Evolutionary conservation across 495 filamentous ascomycete species (phyloP), one percentile per base, ranked within the genome.

Genomic region (Cudoniella acicularis): DNA sequence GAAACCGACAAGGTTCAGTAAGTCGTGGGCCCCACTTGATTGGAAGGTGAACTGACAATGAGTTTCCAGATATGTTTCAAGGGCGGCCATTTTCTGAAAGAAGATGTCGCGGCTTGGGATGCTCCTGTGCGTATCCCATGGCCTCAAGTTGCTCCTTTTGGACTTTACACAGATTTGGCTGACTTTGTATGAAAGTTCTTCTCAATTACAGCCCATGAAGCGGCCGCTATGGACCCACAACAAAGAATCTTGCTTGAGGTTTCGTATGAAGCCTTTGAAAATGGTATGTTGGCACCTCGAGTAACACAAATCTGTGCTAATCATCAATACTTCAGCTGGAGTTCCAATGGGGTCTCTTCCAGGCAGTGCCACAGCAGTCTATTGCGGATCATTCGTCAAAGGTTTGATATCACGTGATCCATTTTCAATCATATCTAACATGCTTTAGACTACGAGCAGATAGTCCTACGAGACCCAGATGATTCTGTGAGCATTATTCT

Each of bases 151-250:
- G 6, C 13, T 36, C 30, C 4, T 4, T 13, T 36, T 36, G 30
- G 4, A 36, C 13, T 36, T 13, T 6, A 6, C 30, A 36, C 13
- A 13, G 13, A 36, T 13, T 36, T 6, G 13, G 30, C 4, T 6
- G 13, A 13, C 30, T 36, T 36, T 36, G 30, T 36, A 36, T 36
- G 4, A 13, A 13, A 36, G 30, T 36, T 88, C 69, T 88, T 88
- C 69, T 77, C 77, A 30, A 83, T 87, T 47, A 80, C 77, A 10
- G 75, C 77, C 13, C 70, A 77, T 52, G 77, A 87, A 71, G 76
- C 84, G 30, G 70, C 30, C 13, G 30, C 30, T 36, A 36, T 36
- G 30, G 30, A 36, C 13, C 30, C 30, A 36, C 30, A 36, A 13
- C 30, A 36, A 36, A 4, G 30, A 13, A 36, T 36, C 4, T 13